These are phyloP conservation scores for Xylaria venustula DNA, from an alignment of 495 filamentous ascomycete genomes.

Conservation along the genomic window DNA sequence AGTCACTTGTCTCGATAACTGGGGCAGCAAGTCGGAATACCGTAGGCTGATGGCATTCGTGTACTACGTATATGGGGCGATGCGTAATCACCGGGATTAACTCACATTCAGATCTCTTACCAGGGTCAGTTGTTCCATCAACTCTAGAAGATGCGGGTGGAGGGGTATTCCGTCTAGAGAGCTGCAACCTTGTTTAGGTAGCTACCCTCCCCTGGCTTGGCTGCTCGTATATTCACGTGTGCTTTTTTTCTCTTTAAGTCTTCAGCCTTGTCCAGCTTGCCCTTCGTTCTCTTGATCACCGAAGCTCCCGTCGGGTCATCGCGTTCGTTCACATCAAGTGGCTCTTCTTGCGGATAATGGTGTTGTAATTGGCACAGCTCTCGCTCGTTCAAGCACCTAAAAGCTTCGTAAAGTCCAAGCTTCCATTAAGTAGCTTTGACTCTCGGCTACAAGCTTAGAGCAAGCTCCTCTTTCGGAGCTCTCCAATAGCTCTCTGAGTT, in stretches of 20 bases:
- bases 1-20: background rate
- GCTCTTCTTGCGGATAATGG: background rate
- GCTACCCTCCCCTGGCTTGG: background rate
- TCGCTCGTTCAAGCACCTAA: background rate
- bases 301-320: background rate
- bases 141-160: background rate
- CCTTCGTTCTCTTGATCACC: constrained; percentile 1
- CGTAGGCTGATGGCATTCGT: background rate
- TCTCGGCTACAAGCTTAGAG: background rate
- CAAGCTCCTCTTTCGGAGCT: background rate
- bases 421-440: background rate
- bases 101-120: constrained; percentile 2
- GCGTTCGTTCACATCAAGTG: constrained; percentile 4
- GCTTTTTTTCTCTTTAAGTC: background rate
- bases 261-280: constrained; percentile 12
- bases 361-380: background rate
- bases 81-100: constrained; percentile 5
- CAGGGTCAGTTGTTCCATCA: constrained; percentile 6
- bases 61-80: background rate
- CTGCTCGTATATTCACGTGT: background rate
- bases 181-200: constrained; percentile 7
- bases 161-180: constrained; percentile 6
- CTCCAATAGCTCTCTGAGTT: background rate
- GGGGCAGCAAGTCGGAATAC: background rate
- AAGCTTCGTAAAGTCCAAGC: background rate